Percentiles rank a stretch among this genome's conserved stretches.
Conservation (phyloP, 2,329 filamentous ascomycete species). For the Arachnopeziza araneosa region DNA sequence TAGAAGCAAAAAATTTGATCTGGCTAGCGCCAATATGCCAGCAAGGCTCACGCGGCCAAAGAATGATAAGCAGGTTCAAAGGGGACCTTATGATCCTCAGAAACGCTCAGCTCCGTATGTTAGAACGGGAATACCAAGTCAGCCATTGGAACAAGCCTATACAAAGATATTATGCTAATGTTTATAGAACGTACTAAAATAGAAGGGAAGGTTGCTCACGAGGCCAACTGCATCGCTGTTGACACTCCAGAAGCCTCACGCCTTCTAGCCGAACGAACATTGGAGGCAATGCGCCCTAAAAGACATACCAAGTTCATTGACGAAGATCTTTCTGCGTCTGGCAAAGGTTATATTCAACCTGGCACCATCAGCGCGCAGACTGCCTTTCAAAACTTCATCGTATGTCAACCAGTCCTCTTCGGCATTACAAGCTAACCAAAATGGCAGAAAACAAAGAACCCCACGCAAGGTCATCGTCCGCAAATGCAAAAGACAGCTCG, state of each 20-base stretch:
- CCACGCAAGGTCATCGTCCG: conserved; percentile 53
- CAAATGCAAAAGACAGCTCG: conserved; percentile 82
- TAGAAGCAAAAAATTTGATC: conserved; percentile 50
- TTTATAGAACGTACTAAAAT: conserved; percentile 69
- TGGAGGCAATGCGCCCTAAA: conserved; percentile 56
- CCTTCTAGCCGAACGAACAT: conserved; percentile 52
- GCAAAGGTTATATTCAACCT: conserved; percentile 48
- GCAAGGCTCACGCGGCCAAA: conserved; percentile 42
- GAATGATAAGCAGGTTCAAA: conserved; percentile 41
- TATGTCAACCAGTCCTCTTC: conserved; percentile 35
- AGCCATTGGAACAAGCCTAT: conserved; percentile 31
- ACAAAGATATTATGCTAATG: conserved; percentile 16
- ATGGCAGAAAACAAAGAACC: conserved; percentile 44
- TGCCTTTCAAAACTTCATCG: conserved; percentile 50
- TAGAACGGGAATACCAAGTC: conserved; percentile 70
- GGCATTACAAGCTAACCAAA: not conserved
- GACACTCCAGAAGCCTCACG: conserved; percentile 64
- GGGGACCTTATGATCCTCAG: conserved; percentile 38
- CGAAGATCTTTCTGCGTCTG: conserved; percentile 20
- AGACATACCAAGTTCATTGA: conserved; percentile 42
- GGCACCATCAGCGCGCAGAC: conserved; percentile 41
- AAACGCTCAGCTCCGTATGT: conserved; percentile 58
- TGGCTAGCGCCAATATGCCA: conserved; percentile 53
- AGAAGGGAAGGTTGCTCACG: conserved; percentile 66
- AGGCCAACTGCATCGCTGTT: conserved; percentile 68